These are phyloP conservation scores for Cryptosporidium canis DNA, from an alignment of 169 alveolate species.

Conservation along the genomic window DNA sequence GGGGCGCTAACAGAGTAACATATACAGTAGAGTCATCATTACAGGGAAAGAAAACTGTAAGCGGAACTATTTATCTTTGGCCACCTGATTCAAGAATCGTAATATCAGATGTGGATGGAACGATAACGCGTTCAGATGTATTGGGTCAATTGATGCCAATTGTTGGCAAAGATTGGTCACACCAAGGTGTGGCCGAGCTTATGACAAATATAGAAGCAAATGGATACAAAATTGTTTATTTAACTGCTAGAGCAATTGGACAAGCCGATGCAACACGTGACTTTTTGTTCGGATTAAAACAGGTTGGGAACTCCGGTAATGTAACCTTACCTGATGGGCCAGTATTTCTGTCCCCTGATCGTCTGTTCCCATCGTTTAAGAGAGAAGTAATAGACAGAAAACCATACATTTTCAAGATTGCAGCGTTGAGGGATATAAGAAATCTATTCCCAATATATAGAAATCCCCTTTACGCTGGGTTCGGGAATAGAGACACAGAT, in stretches of 20 bases:
- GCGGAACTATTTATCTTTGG: conserved; percentile 93
- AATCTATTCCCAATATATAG: conserved; percentile 89
- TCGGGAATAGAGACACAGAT: conserved; percentile 97
- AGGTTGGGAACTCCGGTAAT: conserved; percentile 81
- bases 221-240: conserved; percentile 95
- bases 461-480: conserved; percentile 96
- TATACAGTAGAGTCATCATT: conserved; percentile 88
- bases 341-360: conserved; percentile 94
- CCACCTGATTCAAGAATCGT: conserved; percentile 91
- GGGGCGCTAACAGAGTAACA: conserved; percentile 89
- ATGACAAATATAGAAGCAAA: conserved; percentile 88
- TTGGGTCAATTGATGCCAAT: conserved; percentile 97
- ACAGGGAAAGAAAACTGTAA: conserved; percentile 91
- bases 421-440: conserved; percentile 93
- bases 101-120: conserved; percentile 98
- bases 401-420: conserved; percentile 94
- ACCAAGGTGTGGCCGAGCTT: conserved; percentile 93
- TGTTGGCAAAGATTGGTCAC: conserved; percentile 98
- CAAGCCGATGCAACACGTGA: conserved; percentile 94
- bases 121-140: conserved; percentile 94
- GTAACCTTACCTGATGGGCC: conserved; percentile 93
- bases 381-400: conserved; percentile 96
- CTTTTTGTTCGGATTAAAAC: conserved; percentile 88
- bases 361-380: conserved; percentile 92
- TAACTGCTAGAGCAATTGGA: conserved; percentile 98